phyloP scores from a whole-genome alignment of 1,284 basidiomycete species.

The Spongispora temasekensis region DNA sequence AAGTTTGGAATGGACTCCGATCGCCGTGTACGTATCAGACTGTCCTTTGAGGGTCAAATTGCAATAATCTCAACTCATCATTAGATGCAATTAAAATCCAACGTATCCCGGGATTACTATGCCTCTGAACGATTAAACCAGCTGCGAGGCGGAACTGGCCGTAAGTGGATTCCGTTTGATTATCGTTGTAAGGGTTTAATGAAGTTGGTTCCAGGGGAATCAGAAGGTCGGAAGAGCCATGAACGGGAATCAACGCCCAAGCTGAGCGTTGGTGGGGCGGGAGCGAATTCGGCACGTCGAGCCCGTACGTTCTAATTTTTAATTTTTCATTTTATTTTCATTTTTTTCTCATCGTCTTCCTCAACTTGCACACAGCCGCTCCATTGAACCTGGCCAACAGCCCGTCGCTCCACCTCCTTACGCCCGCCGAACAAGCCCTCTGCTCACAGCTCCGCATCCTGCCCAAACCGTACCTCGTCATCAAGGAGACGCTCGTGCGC shows the following conservation, averaged over 20 bases:
- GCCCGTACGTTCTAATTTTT: conserved; percentile 43
- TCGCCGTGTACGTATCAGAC: conserved; percentile 69
- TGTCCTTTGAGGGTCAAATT: too few species aligned
- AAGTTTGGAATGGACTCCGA: conserved; percentile 78
- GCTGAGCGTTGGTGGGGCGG: conserved; percentile 35
- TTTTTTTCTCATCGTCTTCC: neutral
- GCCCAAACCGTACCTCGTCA: conserved; percentile 88
- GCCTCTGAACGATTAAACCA: conserved; percentile 52
- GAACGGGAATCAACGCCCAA: conserved; percentile 64
- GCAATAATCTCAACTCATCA: neutral
- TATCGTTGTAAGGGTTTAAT: too few species aligned
- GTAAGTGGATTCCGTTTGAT: conserved; percentile 39
- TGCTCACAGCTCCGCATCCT: conserved; percentile 87
- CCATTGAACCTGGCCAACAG: conserved; percentile 88
- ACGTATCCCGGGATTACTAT: conserved; percentile 56
- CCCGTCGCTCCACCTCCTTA: conserved; percentile 84
- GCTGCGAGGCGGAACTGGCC: conserved; percentile 48
- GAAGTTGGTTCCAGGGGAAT: conserved; percentile 36
- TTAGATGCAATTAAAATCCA: conserved; percentile 62
- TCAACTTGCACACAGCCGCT: conserved; percentile 47
- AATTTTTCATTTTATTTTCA: too few species aligned
- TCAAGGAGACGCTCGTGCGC: conserved; percentile 90
- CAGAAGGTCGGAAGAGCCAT: conserved; percentile 54
- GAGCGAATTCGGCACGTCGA: conserved; percentile 46
- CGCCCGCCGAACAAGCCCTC: conserved; percentile 82